Conservation (phyloP, 208 protist genomes). For the Leishmania turanica region DNA sequence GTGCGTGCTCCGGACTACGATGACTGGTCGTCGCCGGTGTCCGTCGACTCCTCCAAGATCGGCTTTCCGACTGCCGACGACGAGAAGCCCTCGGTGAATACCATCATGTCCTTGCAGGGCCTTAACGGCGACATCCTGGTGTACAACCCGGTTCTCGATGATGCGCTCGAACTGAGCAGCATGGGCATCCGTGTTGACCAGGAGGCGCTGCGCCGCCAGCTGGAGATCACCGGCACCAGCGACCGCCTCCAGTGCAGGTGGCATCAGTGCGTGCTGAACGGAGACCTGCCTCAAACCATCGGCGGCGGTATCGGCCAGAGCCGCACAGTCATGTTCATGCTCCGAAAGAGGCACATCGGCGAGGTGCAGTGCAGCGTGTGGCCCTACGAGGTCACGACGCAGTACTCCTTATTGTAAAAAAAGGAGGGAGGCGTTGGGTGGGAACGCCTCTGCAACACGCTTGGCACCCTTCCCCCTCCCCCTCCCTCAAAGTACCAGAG, state of each 20-base stretch:
- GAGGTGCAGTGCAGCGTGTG: slow-evolving; percentile 92
- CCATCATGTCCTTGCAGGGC: slow-evolving; percentile 58
- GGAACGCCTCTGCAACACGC: background rate
- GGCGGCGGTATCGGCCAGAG: slow-evolving; percentile 90
- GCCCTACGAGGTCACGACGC: slow-evolving; percentile 46
- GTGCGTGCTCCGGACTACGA: slow-evolving; percentile 92
- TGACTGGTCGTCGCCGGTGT: slow-evolving; percentile 89
- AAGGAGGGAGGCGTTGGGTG: background rate
- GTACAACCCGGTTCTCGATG: slow-evolving; percentile 83
- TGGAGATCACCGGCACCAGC: slow-evolving; percentile 67
- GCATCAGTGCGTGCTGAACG: slow-evolving; percentile 81
- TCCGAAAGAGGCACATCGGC: slow-evolving; percentile 91
- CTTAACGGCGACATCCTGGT: slow-evolving; percentile 93
- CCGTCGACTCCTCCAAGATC: slow-evolving; percentile 29
- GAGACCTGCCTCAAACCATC: slow-evolving; percentile 84
- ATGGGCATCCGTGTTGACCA: slow-evolving; percentile 94
- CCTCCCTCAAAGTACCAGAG: background rate
- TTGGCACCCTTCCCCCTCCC: background rate
- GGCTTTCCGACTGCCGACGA: slow-evolving; percentile 38
- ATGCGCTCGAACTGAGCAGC: slow-evolving; percentile 87
- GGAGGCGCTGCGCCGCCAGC: slow-evolving; percentile 75
- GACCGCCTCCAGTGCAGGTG: slow-evolving; percentile 66
- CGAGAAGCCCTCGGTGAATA: slow-evolving; percentile 48
- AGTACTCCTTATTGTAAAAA: slow-evolving; percentile 40
- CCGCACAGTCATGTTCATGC: slow-evolving; percentile 86